A percentile compares a stretch with the other conserved stretches of the same genome.
Evolutionary conservation across 257 asterid genomes (phyloP).

Genomic region (Nicotiana obtusifolia): DNA sequence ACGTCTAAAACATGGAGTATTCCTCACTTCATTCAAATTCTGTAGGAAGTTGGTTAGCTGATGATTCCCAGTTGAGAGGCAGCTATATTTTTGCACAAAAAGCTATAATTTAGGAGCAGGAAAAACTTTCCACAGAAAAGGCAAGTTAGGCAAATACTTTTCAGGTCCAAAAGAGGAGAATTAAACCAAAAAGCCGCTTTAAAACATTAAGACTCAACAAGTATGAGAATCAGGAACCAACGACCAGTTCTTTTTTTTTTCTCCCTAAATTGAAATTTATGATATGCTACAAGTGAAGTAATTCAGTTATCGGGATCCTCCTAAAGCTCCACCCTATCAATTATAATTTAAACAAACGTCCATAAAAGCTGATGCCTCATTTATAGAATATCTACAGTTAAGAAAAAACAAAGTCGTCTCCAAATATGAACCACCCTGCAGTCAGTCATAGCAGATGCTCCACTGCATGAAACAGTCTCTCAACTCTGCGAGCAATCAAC

Average conservation of each 20-base stretch:
- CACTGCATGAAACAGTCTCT: neutral
- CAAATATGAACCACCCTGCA: neutral
- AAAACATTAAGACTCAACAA: neutral
- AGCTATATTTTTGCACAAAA: neutral
- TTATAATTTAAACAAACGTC: neutral
- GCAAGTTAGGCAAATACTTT: neutral
- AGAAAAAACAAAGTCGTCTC: neutral
- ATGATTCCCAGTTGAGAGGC: too few species aligned
- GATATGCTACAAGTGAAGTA: neutral
- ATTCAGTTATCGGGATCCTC: neutral
- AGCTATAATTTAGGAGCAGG: neutral
- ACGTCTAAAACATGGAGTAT: too few species aligned
- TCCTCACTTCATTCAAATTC: neutral
- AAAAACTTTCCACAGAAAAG: neutral
- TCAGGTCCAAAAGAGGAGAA: neutral
- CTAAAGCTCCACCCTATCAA: neutral
- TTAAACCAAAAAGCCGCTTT: neutral
- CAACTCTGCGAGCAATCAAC: neutral
- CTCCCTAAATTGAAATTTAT: neutral
- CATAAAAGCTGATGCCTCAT: neutral
- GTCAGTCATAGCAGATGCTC: constrained; percentile 12
- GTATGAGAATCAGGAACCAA: neutral
- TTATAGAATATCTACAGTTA: constrained; percentile 6
- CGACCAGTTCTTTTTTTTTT: neutral
- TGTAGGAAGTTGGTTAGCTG: too few species aligned